These are phyloP conservation scores for Fusarium pseudoanthophilum DNA, from an alignment of 2,329 filamentous ascomycete genomes.

Conservation along the genomic window DNA sequence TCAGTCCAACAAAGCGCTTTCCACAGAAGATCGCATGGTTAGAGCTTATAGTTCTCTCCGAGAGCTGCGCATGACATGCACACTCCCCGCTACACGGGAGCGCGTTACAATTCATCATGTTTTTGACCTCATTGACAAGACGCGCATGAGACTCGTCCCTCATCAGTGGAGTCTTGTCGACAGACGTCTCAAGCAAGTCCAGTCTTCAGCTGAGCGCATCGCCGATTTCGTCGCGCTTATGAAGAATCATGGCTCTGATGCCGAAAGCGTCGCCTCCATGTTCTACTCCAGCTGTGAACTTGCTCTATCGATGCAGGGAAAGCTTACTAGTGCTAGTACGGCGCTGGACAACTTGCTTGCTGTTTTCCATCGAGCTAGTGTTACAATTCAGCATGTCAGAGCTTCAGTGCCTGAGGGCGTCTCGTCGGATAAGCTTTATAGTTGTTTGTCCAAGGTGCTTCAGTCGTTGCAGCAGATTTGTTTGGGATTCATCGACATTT, in stretches of 20 bases:
- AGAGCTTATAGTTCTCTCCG: not conserved
- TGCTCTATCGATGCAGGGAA: not conserved
- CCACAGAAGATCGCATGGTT: not conserved
- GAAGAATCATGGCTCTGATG: not conserved
- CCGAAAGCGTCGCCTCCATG: not conserved
- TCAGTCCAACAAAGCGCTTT: not conserved
- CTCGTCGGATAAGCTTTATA: not conserved
- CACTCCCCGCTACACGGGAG: not conserved
- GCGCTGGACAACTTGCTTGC: not conserved
- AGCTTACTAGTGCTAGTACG: not conserved
- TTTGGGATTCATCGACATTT: not conserved
- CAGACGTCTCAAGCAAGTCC: not conserved
- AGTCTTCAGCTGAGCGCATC: not conserved
- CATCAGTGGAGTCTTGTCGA: not conserved
- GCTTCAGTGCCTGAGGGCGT: not conserved
- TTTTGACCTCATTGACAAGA: not conserved
- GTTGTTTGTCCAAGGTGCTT: not conserved
- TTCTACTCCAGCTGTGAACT: not conserved
- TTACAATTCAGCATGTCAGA: not conserved
- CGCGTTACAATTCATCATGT: not conserved
- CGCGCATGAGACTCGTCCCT: not conserved
- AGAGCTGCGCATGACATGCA: not conserved
- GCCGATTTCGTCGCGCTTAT: not conserved
- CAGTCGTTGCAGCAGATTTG: not conserved
- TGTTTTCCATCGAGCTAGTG: not conserved